Evolutionary conservation across 2,329 filamentous ascomycete species (phyloP).

Genomic region (Alternaria conjuncta): DNA sequence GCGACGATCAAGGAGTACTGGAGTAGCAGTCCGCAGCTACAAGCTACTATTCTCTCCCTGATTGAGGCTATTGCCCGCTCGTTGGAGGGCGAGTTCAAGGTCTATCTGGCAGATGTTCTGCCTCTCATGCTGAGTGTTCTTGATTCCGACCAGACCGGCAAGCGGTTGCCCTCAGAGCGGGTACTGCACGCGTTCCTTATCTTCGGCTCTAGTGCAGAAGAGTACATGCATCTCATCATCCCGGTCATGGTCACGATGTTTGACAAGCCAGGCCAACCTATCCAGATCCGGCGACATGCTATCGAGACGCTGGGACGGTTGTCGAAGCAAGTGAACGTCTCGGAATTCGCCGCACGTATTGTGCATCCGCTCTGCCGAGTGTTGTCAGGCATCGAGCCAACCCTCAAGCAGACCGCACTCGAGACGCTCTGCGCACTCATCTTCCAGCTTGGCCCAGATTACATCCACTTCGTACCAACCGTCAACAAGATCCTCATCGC

Average conservation of each 20-base stretch:
- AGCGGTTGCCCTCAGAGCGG: constrained; percentile 82
- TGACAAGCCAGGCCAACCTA: constrained; percentile 83
- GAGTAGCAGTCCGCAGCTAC: constrained; percentile 78
- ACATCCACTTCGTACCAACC: constrained; percentile 90
- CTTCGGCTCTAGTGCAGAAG: constrained; percentile 93
- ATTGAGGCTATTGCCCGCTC: constrained; percentile 94
- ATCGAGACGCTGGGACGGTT: constrained; percentile 96
- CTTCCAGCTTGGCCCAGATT: constrained; percentile 94
- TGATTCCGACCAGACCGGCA: constrained; percentile 79
- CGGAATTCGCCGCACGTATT: constrained; percentile 95
- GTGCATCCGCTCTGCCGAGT: constrained; percentile 91
- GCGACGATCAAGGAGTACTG: constrained; percentile 89
- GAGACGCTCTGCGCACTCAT: constrained; percentile 96
- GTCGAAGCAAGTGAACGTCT: constrained; percentile 94
- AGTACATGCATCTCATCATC: constrained; percentile 99
- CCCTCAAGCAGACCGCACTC: constrained; percentile 79
- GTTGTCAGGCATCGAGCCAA: constrained; percentile 73
- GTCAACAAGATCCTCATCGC: constrained; percentile 83
- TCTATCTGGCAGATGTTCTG: constrained; percentile 86
- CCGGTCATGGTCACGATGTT: constrained; percentile 94
- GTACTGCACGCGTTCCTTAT: constrained; percentile 95
- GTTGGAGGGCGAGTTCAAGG: constrained; percentile 96
- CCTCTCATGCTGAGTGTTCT: constrained; percentile 94
- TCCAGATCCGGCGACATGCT: constrained; percentile 80
- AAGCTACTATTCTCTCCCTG: constrained; percentile 88